A percentile compares a stretch with the other conserved stretches of the same genome.
phyloP scores from a whole-genome alignment of 2,329 filamentous ascomycete genomes.

The Laburnicola sp. region DNA sequence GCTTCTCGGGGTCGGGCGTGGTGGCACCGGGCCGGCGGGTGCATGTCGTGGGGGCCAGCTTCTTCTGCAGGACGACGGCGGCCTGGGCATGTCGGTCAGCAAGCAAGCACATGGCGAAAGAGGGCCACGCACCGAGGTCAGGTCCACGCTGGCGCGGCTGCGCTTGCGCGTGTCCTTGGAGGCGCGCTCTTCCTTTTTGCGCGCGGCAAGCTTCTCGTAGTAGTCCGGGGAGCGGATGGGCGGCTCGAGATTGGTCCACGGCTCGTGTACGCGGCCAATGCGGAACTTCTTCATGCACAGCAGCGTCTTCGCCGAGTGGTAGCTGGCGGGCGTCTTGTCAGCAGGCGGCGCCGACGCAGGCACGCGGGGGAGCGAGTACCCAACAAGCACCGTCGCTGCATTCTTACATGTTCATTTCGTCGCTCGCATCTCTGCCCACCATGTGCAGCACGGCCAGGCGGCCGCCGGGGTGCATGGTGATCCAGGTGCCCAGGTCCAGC shows the following conservation, averaged over 20 bases:
- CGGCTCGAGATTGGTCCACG: slow-evolving; percentile 62
- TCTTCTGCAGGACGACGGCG: slow-evolving; percentile 31
- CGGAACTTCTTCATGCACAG: slow-evolving; percentile 63
- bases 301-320: slow-evolving; percentile 59
- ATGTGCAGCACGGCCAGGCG: slow-evolving; percentile 63
- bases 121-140: slow-evolving; percentile 32
- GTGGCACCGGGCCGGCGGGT: slow-evolving; percentile 18
- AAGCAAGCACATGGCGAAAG: not conserved
- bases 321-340: slow-evolving; percentile 49
- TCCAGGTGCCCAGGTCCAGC: slow-evolving; percentile 61
- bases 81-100: slow-evolving; percentile 30
- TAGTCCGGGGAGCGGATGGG: slow-evolving; percentile 59
- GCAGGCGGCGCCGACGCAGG: slow-evolving; percentile 18
- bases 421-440: slow-evolving; percentile 62
- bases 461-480: slow-evolving; percentile 63
- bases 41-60: slow-evolving; percentile 26
- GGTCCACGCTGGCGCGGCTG: slow-evolving; percentile 27
- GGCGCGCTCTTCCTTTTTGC: slow-evolving; percentile 17
- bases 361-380: slow-evolving; percentile 11
- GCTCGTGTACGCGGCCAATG: slow-evolving; percentile 59
- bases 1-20: slow-evolving; percentile 26
- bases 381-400: slow-evolving; percentile 3
- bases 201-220: slow-evolving; percentile 25
- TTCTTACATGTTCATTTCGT: slow-evolving; percentile 61
- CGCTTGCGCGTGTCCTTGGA: slow-evolving; percentile 14